Evolutionary conservation across 2,329 filamentous ascomycete species (phyloP), one percentile per base, ranked within the genome.

Genomic region (Claviceps digitariae): DNA sequence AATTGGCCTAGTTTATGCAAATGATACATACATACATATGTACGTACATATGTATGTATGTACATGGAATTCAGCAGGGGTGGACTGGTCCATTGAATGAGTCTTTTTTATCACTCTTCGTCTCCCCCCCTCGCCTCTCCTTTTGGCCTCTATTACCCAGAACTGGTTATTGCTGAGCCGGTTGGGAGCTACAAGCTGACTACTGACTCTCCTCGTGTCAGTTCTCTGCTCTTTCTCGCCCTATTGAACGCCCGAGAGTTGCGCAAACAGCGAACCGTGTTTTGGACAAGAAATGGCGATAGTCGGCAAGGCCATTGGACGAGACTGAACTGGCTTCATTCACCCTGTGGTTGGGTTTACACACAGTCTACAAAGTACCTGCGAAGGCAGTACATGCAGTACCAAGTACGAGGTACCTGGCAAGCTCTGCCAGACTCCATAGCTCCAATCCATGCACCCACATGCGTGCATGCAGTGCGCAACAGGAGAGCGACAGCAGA

Each of bases 1-100:
- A 21, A 40, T 45, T 27, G 41, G 52, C 52, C 23, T 27, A 44
- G 29, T 46, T 48, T 43, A 54, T 54, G 52, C 50, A 49, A 12
- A 54, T 52, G 53, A 40, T 44, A 49, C 45, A 15, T 43, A 47
- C 34, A 29, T 27, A 45, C 21, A 27, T 27, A 46, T n/a, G 10
- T 23, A 45, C 3, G n/a, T 41, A 21, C 40, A n/a, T 25, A 44
- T n/a, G 21, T 43, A 43, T 6, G 8, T 23, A 38, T 17, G 17
- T n/a, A 41, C 38, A 41, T 41, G 38, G 17, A n/a, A 20, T 10
- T 25, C 4, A 40, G 44, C 40, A 45, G 12, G 36, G 48, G 34
- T 38, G 15, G 48, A 31, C 20, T 50, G 48, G 34, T 12, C 10
- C 17, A 23, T 41, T 17, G 48, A 31, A 17, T 13, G 41, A 44